These are phyloP conservation scores for Blastocystis sp. DNA, from an alignment of 352 stramenopile genomes.

Conservation along the genomic window DNA sequence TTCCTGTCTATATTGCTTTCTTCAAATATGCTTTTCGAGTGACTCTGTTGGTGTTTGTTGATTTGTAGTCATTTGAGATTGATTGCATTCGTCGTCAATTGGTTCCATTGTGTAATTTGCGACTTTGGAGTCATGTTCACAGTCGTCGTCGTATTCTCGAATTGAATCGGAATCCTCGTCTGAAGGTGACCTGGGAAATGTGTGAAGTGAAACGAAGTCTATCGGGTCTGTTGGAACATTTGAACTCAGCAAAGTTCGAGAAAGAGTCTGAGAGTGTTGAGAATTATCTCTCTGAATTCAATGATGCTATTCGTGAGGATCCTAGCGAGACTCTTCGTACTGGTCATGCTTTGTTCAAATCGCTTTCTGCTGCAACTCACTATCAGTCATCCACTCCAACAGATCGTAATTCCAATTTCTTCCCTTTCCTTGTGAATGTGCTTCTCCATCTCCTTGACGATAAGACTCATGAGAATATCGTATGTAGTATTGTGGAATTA, in stretches of 20 bases:
- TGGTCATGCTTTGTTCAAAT: neutral
- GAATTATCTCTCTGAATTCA: neutral
- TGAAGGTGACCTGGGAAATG: conserved; percentile 26
- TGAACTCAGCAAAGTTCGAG: neutral
- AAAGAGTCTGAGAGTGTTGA: neutral
- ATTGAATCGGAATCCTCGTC: neutral
- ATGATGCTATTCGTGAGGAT: neutral
- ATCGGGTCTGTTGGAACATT: neutral
- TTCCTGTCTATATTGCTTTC: neutral
- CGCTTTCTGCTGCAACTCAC: neutral
- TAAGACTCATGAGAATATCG: neutral
- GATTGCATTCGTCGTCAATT: neutral
- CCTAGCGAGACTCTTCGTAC: neutral
- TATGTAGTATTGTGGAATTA: conserved; percentile 69
- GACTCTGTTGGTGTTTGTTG: neutral
- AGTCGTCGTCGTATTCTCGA: neutral
- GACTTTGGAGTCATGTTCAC: neutral
- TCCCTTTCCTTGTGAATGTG: neutral
- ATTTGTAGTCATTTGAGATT: conserved; percentile 1
- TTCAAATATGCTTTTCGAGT: conserved; percentile 43
- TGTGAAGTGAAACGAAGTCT: neutral
- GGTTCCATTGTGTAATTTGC: neutral
- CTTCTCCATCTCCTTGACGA: neutral
- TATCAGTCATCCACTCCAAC: neutral
- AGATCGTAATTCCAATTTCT: neutral